A percentile compares a stretch with the other conserved stretches of the same genome.
phyloP scores from a whole-genome alignment of 495 filamentous ascomycete genomes.

The Penicillium paxilli region DNA sequence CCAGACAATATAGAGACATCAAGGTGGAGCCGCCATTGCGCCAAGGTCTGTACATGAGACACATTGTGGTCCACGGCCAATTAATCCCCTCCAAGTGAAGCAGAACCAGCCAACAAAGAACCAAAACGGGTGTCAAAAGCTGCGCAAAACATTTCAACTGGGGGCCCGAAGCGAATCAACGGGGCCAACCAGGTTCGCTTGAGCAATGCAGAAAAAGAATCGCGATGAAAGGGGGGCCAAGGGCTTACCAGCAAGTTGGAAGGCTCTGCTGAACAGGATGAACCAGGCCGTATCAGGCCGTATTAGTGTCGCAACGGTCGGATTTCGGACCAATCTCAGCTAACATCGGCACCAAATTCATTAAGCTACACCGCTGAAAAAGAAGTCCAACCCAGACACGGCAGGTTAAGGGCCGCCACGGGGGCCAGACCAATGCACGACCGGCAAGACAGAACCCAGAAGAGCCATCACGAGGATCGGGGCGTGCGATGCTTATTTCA shows the following conservation, averaged over 20 bases:
- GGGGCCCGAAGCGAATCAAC: no score
- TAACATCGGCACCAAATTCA: no score
- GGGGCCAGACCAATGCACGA: slow-evolving; percentile 2
- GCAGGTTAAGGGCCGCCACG: background rate
- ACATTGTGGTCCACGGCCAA: slow-evolving; percentile 1
- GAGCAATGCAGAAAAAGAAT: no score
- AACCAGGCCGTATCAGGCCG: no score
- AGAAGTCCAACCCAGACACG: background rate
- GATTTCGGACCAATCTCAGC: background rate
- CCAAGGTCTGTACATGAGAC: slow-evolving; percentile 34
- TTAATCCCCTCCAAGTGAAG: background rate
- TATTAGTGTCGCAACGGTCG: slow-evolving; percentile 14
- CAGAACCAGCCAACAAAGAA: background rate
- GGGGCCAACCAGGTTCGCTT: no score
- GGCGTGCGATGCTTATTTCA: slow-evolving; percentile 36
- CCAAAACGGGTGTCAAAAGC: background rate
- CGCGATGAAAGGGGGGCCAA: no score
- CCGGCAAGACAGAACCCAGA: background rate
- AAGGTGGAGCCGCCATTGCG: slow-evolving; percentile 18
- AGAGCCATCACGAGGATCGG: background rate
- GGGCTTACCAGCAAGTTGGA: no score
- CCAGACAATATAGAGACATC: slow-evolving; percentile 10
- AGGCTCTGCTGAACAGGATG: no score
- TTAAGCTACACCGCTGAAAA: background rate
- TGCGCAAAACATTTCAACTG: background rate